Base-by-base conservation (phyloP, 2,329 filamentous ascomycete species). In the Claviceps sp. region DNA sequence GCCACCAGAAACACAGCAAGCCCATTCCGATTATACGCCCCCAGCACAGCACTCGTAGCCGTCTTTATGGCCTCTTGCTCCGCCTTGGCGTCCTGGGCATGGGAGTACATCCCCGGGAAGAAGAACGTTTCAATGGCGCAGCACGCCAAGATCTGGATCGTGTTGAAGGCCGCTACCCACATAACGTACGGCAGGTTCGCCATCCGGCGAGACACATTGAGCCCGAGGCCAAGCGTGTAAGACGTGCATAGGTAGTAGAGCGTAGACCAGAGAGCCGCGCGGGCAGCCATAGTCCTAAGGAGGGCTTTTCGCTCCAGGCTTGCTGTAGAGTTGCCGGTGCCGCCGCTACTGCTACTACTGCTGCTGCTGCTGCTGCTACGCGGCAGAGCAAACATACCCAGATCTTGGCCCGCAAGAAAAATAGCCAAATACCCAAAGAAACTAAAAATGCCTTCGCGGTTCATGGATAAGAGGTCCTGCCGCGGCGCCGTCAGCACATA, bases 391-490 rank as follows among this genome's bases (percentile, higher is more conserved):
- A 84, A 80, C 68, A 90, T 82, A 48, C 93, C 93, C 17, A 84
- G 80, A 42, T 87, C 85, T 64, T 94, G 89, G 3, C 93, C 93
- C 0, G 87, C 82, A 41, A 98, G 80, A 67, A 96, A 98, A 54
- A 98, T 96, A 47, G 91, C 86, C 46, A 98, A 77, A 64, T 98
- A 98, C 4, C 93, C 93, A 48, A 87, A 70, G 66, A 97, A 95
- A 51, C 89, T 95, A 67, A 91, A 95, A n/a, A 98, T 76, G 0
- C 93, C 93, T 67, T 98, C 93, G 26, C 91, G 80, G 64, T 98
- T 98, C 74, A 89, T 87, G 2, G 88, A 91, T 5, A 98, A 66
- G 14, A 95, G 72, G 60, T 89, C 80, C 0, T 77, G 81, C 4
- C 93, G 82, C 5, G 88, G 87, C 0, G 88, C 89, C 7, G 86